Conservation (phyloP, 2,329 filamentous ascomycete species). For the Colletotrichum kahawae region DNA sequence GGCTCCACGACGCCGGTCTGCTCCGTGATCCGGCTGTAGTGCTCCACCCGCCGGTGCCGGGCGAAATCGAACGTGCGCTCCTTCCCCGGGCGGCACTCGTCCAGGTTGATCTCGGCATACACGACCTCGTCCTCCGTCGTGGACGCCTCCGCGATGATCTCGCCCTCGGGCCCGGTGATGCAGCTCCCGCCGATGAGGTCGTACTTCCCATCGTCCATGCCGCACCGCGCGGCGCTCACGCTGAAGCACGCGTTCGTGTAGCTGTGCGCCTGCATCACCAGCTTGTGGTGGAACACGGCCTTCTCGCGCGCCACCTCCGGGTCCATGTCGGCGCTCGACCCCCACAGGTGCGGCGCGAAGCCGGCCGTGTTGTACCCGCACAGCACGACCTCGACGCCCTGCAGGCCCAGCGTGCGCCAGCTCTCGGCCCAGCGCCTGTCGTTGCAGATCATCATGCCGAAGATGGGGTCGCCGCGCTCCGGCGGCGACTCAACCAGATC, state of each 20-base stretch:
- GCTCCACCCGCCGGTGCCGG: slow-evolving; percentile 45
- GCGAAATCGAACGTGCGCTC: slow-evolving; percentile 51
- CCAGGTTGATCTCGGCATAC: slow-evolving; percentile 53
- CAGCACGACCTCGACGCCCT: slow-evolving; percentile 38
- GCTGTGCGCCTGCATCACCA: slow-evolving; percentile 56
- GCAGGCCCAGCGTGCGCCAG: slow-evolving; percentile 55
- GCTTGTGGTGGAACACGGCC: slow-evolving; percentile 55
- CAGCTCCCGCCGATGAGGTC: slow-evolving; percentile 56
- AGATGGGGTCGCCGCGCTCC: slow-evolving; percentile 54
- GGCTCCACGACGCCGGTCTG: slow-evolving; percentile 40
- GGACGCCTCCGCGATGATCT: slow-evolving; percentile 52
- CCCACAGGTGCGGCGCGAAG: slow-evolving; percentile 48
- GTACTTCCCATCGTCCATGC: slow-evolving; percentile 38
- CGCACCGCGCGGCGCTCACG: slow-evolving; percentile 53
- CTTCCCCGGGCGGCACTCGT: slow-evolving; percentile 51
- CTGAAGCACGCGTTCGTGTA: slow-evolving; percentile 59
- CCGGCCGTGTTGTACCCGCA: slow-evolving; percentile 56
- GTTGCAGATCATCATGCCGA: slow-evolving; percentile 63
- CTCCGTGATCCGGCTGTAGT: slow-evolving; percentile 42
- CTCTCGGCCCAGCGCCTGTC: slow-evolving; percentile 59
- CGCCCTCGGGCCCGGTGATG: slow-evolving; percentile 53
- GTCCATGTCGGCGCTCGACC: slow-evolving; percentile 35
- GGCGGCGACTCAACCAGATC: slow-evolving; percentile 42
- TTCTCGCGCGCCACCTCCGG: slow-evolving; percentile 39
- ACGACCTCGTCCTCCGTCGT: slow-evolving; percentile 54